Evolutionary conservation across 225 moss, liverwort and hornwort genomes (phyloP), one percentile per base, ranked within the genome.

Genomic region (Physcomitrellopsis africana): DNA sequence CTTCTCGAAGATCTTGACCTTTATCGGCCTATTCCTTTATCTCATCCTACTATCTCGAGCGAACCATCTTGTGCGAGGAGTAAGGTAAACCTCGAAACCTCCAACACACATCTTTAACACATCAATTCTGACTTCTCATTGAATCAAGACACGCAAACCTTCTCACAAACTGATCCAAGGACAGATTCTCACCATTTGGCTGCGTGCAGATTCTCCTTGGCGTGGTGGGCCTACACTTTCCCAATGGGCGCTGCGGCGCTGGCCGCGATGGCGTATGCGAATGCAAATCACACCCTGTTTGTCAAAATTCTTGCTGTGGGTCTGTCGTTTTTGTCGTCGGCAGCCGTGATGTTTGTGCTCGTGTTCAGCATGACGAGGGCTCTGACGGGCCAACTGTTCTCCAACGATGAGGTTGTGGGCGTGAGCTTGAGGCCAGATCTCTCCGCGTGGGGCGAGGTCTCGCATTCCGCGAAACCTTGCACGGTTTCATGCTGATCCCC

Each of bases 221-320:
- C 86, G 32, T 89, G 89, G 89, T 89, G 87, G 89, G 82, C 89
- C 2, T 87, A 84, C 68, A 84, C 84, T 0, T 86, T 89, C 44
- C 87, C 87, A 6, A 86, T 84, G 82, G 81, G 83, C 11, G 78
- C 82, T 1, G 80, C 71, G 5, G 86, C 81, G 5, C 59, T 69
- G 20, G 87, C 84, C 0, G 16, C 78, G 32, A 71, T 84, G 71
- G 80, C 59, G 13, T 89, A 86, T 5, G 76, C 79, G 3, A 71
- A 10, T 2, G 74, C 1, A 2, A 75, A 67, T 8, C 56, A 60
- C 10, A 9, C 24, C 62, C 3, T 65, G 27, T 83, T 83, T 37
- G 55, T 78, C 3, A 69, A 60, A 41, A 61, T 3, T 41, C 60
- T 86, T 12, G 86, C 78, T 1, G 62, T 75, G 3, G 75, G 63